Base-by-base conservation (phyloP, 768 basidiomycete genomes). In the Pisolithus marmoratus region DNA sequence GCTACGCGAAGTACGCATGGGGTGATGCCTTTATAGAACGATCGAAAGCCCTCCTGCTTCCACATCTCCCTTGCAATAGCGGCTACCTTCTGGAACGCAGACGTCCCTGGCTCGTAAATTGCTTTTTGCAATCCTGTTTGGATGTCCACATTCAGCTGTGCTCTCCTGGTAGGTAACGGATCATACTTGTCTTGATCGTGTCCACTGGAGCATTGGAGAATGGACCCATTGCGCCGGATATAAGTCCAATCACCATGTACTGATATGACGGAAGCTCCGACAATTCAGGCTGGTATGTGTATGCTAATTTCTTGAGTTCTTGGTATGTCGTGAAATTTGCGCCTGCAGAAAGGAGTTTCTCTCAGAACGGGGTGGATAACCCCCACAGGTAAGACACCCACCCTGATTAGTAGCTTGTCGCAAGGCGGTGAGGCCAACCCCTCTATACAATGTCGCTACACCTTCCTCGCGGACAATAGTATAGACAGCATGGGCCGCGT, bases 251-350 rank as follows among this genome's bases (percentile, higher is more conserved):
- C 22, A 89, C 45, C 87, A 96, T 95, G 60, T 94, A 91, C 66
- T 99, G 96, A 69, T 90, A 96, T 31, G 90, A 90, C 4, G 96
- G 96, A 26, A 99, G 78, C 38, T 91, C 87, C 0, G 62, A 63
- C 49, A 86, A 70, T 42, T 86, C 82, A 11, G 94, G 95, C 67
- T 99, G 96, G 58, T 79, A 70, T 50, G 71, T 72, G 50, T 89
- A 80, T 14, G 88, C 85, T 47, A 89, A 57, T 64, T 86, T 90
- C 76, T 98, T 99, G 60, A 98, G 74, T 66, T 98, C 92, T 65
- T 96, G 94, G 73, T 98, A 99, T 40, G 88, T 93, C 4, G 96
- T 98, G 62, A 99, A 99, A 70, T 99, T 99, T 22, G 90, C 95
- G 60, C 93, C 94, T 84, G 58, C 46, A 6, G 17, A 22, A 34